These are phyloP conservation scores for Picochlorum sp. DNA, from an alignment of 139 green algal species.

Conservation along the genomic window DNA sequence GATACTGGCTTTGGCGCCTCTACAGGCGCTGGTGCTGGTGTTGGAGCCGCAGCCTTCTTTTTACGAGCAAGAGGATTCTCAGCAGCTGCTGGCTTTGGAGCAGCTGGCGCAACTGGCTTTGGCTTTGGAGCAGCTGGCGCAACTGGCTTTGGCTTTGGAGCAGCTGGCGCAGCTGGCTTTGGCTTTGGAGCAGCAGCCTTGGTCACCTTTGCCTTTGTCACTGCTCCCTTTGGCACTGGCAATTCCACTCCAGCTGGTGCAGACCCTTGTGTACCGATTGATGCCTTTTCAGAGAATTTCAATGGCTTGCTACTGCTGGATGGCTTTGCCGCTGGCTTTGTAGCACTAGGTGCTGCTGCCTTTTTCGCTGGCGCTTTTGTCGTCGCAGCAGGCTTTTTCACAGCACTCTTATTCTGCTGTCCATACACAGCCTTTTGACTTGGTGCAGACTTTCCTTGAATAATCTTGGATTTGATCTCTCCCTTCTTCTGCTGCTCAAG, in stretches of 20 bases:
- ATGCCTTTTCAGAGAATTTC: constrained; percentile 2
- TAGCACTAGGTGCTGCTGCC: neutral
- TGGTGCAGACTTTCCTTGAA: constrained; percentile 4
- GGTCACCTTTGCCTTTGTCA: neutral
- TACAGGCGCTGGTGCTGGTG: neutral
- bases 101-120: neutral
- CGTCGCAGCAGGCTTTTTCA: neutral
- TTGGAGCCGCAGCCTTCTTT: neutral
- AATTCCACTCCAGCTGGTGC: constrained; percentile 10
- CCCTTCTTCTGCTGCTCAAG: constrained; percentile 7
- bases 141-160: constrained; percentile 7
- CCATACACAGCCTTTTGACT: constrained; percentile 14
- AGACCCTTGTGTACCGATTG: constrained; percentile 4
- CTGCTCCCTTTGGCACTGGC: constrained; percentile 10
- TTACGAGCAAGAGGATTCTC: too few species aligned
- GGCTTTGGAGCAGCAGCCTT: neutral
- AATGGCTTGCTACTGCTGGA: neutral
- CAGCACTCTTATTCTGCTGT: neutral
- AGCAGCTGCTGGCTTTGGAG: neutral
- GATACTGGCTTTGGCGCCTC: neutral
- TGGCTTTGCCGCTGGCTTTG: constrained; percentile 10
- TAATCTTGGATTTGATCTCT: constrained; percentile 7
- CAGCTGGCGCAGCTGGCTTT: neutral
- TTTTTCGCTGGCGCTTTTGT: constrained; percentile 5
- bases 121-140: constrained; percentile 2